Percentiles rank a stretch among this genome's conserved stretches.
These are phyloP conservation scores for Phytopythium montanum DNA, from an alignment of 352 stramenopile species.

Conservation along the genomic window DNA sequence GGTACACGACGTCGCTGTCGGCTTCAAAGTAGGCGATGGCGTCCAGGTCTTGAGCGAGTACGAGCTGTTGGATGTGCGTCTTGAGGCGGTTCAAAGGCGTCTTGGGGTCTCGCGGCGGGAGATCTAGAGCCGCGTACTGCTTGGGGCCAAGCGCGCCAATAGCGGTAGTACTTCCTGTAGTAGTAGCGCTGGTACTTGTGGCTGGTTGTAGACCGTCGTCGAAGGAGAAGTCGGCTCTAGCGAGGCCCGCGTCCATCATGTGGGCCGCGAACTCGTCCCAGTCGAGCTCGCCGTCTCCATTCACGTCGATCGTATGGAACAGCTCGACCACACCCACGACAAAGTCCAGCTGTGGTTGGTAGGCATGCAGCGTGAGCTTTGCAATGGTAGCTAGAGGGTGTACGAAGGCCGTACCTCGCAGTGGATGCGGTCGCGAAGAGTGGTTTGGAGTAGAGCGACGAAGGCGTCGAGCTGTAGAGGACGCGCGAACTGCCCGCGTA, in stretches of 20 bases:
- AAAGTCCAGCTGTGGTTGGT: slow-evolving; percentile 58
- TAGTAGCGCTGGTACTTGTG: slow-evolving; percentile 3
- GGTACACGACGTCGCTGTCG: slow-evolving; percentile 59
- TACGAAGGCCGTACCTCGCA: slow-evolving; percentile 20
- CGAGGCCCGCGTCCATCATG: slow-evolving; percentile 76
- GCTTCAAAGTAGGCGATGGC: slow-evolving; percentile 70
- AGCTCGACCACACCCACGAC: slow-evolving; percentile 83
- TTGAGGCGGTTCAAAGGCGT: slow-evolving; percentile 44
- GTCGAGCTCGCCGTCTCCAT: slow-evolving; percentile 80
- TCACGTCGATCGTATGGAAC: slow-evolving; percentile 90
- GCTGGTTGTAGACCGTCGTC: slow-evolving; percentile 18
- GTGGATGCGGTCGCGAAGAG: slow-evolving; percentile 60
- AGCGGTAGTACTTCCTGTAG: background rate
- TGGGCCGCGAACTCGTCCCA: slow-evolving; percentile 90
- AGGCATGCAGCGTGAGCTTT: background rate
- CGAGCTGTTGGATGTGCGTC: slow-evolving; percentile 50
- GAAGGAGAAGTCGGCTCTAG: slow-evolving; percentile 49
- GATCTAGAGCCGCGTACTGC: slow-evolving; percentile 29
- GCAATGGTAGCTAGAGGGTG: background rate
- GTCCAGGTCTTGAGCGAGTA: slow-evolving; percentile 39
- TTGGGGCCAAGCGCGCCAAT: slow-evolving; percentile 10
- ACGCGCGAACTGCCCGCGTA: slow-evolving; percentile 48
- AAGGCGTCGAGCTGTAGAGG: slow-evolving; percentile 63
- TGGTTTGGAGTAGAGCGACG: slow-evolving; percentile 65
- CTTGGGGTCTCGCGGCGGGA: slow-evolving; percentile 38